Evolutionary conservation across 768 basidiomycete genomes (phyloP).

Genomic region (Phlebiopsis flavidoalba): DNA sequence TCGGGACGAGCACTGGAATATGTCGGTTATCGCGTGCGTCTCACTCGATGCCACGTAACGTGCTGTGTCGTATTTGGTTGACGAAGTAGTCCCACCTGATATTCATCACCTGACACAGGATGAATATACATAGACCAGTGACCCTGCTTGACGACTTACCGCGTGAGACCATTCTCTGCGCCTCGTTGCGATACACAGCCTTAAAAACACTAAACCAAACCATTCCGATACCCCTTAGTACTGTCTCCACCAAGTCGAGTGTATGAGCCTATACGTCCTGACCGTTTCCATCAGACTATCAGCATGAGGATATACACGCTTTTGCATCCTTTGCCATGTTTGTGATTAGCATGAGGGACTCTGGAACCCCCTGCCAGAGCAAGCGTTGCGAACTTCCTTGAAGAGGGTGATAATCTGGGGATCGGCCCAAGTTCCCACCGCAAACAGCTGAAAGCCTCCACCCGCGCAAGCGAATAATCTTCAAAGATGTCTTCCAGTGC

Average conservation of each 20-base stretch:
- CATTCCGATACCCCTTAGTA: constrained; percentile 90
- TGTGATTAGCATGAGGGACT: constrained; percentile 90
- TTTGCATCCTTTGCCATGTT: constrained; percentile 99
- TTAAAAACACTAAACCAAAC: too few relatives aligned
- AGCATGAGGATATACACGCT: constrained; percentile 96
- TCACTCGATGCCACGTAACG: constrained; percentile 73
- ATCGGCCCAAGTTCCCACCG: constrained; percentile 87
- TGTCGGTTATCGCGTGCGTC: constrained; percentile 82
- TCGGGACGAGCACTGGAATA: constrained; percentile 87
- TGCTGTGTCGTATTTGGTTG: constrained; percentile 83
- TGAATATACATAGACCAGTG: background rate
- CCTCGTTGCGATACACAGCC: constrained; percentile 92
- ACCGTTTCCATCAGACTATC: constrained; percentile 99
- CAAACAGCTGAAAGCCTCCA: constrained; percentile 73
- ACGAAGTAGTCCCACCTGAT: constrained; percentile 97
- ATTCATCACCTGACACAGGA: constrained; percentile 66
- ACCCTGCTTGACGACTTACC: constrained; percentile 43
- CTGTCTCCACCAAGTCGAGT: constrained; percentile 83
- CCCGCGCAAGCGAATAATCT: constrained; percentile 72
- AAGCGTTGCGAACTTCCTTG: constrained; percentile 97
- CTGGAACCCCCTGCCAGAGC: constrained; percentile 92
- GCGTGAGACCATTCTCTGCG: constrained; percentile 87
- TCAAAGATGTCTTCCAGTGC: constrained; percentile 91
- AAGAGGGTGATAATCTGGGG: constrained; percentile 97
- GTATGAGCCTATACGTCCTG: constrained; percentile 97